Evolutionary conservation across 306 rosid species (phyloP).

Genomic region (Luffa aegyptiaca): DNA sequence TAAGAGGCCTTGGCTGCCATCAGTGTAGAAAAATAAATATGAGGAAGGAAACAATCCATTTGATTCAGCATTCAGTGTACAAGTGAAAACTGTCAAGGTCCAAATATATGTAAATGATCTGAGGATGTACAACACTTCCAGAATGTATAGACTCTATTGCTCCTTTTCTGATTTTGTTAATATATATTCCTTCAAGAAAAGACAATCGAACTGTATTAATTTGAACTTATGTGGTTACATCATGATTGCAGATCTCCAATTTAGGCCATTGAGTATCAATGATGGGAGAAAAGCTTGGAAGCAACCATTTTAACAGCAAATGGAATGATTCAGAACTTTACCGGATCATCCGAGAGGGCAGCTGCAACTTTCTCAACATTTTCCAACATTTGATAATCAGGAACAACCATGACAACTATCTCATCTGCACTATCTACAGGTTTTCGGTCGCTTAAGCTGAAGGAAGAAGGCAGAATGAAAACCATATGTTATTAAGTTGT

Average conservation of each 20-base stretch:
- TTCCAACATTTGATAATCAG: conserved; percentile 92
- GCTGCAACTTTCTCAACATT: conserved; percentile 82
- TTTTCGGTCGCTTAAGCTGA: conserved; percentile 87
- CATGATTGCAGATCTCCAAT: not conserved
- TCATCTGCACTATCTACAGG: conserved; percentile 77
- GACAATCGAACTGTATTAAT: not conserved
- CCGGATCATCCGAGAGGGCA: conserved; percentile 70
- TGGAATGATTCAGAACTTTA: conserved; percentile 23
- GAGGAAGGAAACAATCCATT: not conserved
- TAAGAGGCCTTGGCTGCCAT: conserved; percentile 80
- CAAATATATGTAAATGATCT: not conserved
- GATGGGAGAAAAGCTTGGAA: not conserved
- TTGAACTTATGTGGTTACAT: not conserved
- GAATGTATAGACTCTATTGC: not conserved
- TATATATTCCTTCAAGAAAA: not conserved
- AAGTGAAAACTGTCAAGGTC: not conserved
- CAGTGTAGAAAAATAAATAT: not conserved
- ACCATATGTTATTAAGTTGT: not conserved
- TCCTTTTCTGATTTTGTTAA: not conserved
- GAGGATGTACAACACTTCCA: not conserved
- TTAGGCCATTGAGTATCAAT: not conserved
- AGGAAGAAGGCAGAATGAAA: conserved; percentile 15
- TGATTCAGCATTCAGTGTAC: not conserved
- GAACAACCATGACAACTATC: conserved; percentile 91
- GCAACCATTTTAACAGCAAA: not conserved